Percentiles rank a stretch among this genome's conserved stretches.
Evolutionary conservation across 257 asterid genomes (phyloP).

Genomic region (Cordia subcordata): DNA sequence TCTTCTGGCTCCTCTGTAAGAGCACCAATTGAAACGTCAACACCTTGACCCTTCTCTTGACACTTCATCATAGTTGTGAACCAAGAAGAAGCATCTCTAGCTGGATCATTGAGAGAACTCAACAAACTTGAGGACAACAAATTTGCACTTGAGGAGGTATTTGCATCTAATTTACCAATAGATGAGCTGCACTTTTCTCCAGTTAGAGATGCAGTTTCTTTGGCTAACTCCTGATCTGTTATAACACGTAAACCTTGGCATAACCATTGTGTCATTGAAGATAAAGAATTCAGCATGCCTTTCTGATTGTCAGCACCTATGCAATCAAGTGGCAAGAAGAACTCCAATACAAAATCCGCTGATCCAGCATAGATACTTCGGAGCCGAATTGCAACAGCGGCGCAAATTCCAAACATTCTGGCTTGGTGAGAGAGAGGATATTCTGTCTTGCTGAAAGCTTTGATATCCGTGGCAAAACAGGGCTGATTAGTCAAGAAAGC

Average conservation of each 20-base stretch:
- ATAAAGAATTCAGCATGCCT: constrained; percentile 52
- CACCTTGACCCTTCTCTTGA: constrained; percentile 44
- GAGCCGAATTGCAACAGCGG: constrained; percentile 75
- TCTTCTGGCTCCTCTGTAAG: constrained; percentile 38
- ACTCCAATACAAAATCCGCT: constrained; percentile 73
- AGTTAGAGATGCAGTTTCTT: constrained; percentile 27
- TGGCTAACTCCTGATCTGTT: constrained; percentile 51
- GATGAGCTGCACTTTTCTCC: constrained; percentile 18
- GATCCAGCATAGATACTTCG: constrained; percentile 52
- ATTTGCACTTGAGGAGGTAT: constrained; percentile 13
- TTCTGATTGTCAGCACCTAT: constrained; percentile 47
- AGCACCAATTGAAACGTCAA: constrained; percentile 32
- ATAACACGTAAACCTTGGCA: constrained; percentile 60
- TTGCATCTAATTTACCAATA: constrained; percentile 20
- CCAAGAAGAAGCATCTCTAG: constrained; percentile 40
- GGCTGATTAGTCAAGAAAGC: constrained; percentile 72
- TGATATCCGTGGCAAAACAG: constrained; percentile 60
- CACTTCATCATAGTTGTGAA: constrained; percentile 29
- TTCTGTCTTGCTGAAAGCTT: constrained; percentile 60
- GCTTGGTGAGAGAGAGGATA: constrained; percentile 81
- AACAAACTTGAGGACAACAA: constrained; percentile 7
- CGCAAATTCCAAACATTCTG: constrained; percentile 40
- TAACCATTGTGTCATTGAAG: constrained; percentile 48
- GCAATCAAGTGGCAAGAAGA: constrained; percentile 66
- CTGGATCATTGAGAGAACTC: constrained; percentile 22